Evolutionary conservation across 75 land plant species (phyloP).

Genomic region (Selaginella moellendorffii): DNA sequence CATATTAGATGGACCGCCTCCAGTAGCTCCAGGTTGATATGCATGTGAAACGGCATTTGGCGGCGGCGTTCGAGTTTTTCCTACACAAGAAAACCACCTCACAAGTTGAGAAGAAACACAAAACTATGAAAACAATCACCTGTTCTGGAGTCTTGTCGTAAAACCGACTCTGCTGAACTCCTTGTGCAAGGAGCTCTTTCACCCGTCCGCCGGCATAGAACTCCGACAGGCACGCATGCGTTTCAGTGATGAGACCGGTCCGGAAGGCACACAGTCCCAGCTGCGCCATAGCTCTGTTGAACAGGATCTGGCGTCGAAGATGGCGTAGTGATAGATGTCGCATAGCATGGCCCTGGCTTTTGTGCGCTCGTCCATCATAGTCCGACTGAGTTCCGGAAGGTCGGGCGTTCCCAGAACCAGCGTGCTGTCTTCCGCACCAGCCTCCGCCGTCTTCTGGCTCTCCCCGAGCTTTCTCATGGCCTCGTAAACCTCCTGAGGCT

Average conservation of each 20-base stretch:
- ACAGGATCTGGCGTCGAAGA: slow-evolving; percentile 29
- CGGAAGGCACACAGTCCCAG: neutral
- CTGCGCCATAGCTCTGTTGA: neutral
- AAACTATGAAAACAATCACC: slow-evolving; percentile 21
- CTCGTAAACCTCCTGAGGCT: slow-evolving; percentile 89
- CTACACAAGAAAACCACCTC: neutral
- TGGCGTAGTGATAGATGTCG: slow-evolving; percentile 86
- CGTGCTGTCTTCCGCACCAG: slow-evolving; percentile 28
- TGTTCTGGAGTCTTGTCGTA: slow-evolving; percentile 94
- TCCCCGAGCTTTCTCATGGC: slow-evolving; percentile 81
- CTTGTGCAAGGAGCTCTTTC: slow-evolving; percentile 83
- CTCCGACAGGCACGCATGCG: slow-evolving; percentile 68
- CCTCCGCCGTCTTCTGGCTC: slow-evolving; percentile 14
- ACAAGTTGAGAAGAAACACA: neutral
- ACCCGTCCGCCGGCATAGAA: slow-evolving; percentile 78
- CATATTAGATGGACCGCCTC: neutral
- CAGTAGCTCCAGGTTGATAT: neutral
- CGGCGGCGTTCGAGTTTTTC: neutral
- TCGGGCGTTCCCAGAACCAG: neutral
- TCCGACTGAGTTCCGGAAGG: slow-evolving; percentile 52
- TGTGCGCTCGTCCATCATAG: slow-evolving; percentile 78
- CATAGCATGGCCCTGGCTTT: slow-evolving; percentile 95
- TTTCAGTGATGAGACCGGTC: slow-evolving; percentile 23
- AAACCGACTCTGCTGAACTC: slow-evolving; percentile 64
- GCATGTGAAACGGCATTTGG: slow-evolving; percentile 1